These are phyloP conservation scores for Helicocarpus griseus DNA, from an alignment of 2,329 filamentous ascomycete species.

Conservation along the genomic window DNA sequence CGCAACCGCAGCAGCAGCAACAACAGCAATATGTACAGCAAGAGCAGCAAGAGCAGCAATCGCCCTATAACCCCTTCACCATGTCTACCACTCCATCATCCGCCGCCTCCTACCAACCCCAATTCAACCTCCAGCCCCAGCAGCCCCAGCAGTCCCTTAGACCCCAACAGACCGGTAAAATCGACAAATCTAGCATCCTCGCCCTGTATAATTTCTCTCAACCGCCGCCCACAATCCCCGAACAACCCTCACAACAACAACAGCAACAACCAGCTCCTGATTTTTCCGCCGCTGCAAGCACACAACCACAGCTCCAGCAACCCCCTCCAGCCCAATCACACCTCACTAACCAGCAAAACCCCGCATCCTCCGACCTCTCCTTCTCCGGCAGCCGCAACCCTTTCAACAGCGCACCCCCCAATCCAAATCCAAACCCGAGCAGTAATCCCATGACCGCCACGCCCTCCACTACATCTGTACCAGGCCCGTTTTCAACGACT, in stretches of 20 bases:
- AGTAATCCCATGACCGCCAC: slow-evolving; percentile 5
- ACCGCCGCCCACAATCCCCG: slow-evolving; percentile 25
- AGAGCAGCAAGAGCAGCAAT: slow-evolving; percentile 11
- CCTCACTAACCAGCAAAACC: slow-evolving; percentile 3
- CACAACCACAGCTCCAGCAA: slow-evolving; percentile 20
- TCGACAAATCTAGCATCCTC: slow-evolving; percentile 39
- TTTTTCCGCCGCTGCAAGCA: slow-evolving; percentile 16
- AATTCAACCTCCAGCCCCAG: slow-evolving; percentile 9
- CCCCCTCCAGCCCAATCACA: not conserved
- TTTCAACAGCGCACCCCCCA: slow-evolving; percentile 17
- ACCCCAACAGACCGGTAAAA: slow-evolving; percentile 32
- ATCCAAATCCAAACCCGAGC: slow-evolving; percentile 1
- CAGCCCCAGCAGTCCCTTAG: slow-evolving; percentile 18
- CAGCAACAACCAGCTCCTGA: slow-evolving; percentile 16
- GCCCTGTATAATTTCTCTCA: slow-evolving; percentile 38
- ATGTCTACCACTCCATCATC: slow-evolving; percentile 13
- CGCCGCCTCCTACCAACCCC: slow-evolving; percentile 4
- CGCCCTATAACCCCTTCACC: slow-evolving; percentile 27
- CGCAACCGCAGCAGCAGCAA: slow-evolving; percentile 7
- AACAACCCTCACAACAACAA: slow-evolving; percentile 22
- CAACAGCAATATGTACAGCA: slow-evolving; percentile 4
- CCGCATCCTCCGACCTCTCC: not conserved
- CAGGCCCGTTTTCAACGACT: not conserved
- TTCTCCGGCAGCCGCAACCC: slow-evolving; percentile 22
- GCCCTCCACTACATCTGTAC: slow-evolving; percentile 10